These are phyloP conservation scores for Danielia reshetovae DNA, from an alignment of 805 yeast species.

Conservation along the genomic window DNA sequence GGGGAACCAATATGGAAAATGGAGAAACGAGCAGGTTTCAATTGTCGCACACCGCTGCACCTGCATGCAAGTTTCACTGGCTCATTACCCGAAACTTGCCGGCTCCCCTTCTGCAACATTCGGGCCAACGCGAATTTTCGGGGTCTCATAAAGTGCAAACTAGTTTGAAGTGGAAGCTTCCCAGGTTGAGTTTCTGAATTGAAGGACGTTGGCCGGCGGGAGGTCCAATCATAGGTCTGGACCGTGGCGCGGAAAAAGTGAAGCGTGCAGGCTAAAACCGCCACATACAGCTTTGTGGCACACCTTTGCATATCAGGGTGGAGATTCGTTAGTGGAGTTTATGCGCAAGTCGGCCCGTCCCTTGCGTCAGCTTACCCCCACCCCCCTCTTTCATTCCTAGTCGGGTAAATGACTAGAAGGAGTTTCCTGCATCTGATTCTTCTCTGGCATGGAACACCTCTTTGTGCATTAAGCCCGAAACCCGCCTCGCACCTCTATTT, in stretches of 20 bases:
- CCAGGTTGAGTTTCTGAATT: not conserved
- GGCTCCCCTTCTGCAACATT: too few relatives aligned
- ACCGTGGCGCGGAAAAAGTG: not conserved
- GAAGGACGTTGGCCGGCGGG: not conserved
- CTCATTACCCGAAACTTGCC: not conserved
- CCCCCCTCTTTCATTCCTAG: constrained; percentile 1
- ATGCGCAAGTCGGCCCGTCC: not conserved
- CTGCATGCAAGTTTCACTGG: not conserved
- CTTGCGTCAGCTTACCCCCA: not conserved
- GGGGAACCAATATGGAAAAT: constrained; percentile 8
- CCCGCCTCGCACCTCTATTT: too few relatives aligned
- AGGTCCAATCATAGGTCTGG: too few relatives aligned
- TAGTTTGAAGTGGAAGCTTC: not conserved
- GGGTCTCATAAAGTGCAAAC: not conserved
- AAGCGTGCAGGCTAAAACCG: not conserved
- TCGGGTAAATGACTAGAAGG: not conserved
- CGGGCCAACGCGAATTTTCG: not conserved
- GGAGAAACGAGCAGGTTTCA: constrained; percentile 1
- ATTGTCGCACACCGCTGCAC: not conserved
- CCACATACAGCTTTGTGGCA: too few relatives aligned
- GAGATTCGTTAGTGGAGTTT: not conserved
- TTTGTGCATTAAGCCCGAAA: not conserved
- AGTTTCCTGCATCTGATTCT: not conserved
- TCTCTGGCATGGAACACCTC: not conserved
- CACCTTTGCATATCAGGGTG: not conserved